Conservation (phyloP, 495 filamentous ascomycete species). For the Endocarpon pusillum region DNA sequence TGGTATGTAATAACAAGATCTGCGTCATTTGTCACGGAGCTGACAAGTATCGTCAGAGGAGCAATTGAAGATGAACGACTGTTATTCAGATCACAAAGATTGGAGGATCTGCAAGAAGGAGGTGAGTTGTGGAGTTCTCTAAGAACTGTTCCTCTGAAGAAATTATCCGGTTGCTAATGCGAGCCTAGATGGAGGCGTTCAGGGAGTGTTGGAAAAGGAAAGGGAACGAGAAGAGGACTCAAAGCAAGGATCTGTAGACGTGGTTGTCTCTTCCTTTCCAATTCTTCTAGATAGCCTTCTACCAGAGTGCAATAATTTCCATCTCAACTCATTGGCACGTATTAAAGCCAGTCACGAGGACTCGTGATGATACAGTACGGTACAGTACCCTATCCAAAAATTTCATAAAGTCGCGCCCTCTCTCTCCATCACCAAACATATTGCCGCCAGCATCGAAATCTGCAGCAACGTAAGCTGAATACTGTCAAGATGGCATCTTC, state of each 20-base stretch:
- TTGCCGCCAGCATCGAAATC: too few species aligned
- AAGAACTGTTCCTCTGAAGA: background rate
- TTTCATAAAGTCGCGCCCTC: too few species aligned
- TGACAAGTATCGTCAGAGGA: slow-evolving; percentile 37
- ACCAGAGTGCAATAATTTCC: too few species aligned
- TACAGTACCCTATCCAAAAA: too few species aligned
- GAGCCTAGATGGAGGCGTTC: slow-evolving; percentile 72
- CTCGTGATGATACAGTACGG: too few species aligned
- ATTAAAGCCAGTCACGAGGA: too few species aligned
- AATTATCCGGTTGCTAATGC: background rate
- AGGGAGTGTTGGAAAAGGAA: slow-evolving; percentile 84
- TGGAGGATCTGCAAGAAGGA: slow-evolving; percentile 82
- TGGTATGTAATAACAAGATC: slow-evolving; percentile 30
- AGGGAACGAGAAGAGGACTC: slow-evolving; percentile 71
- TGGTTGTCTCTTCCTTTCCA: too few species aligned
- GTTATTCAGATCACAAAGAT: slow-evolving; percentile 91
- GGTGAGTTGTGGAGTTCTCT: slow-evolving; percentile 36
- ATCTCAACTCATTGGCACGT: too few species aligned
- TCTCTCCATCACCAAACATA: too few species aligned
- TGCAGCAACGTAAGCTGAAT: too few species aligned
- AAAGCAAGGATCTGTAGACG: slow-evolving; percentile 59
- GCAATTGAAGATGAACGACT: slow-evolving; percentile 82
- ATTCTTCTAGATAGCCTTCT: too few species aligned
- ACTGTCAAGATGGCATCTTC: too few species aligned
- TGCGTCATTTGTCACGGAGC: background rate